These are phyloP conservation scores for Penicillium lagena DNA, from an alignment of 495 filamentous ascomycete genomes.

Conservation along the genomic window DNA sequence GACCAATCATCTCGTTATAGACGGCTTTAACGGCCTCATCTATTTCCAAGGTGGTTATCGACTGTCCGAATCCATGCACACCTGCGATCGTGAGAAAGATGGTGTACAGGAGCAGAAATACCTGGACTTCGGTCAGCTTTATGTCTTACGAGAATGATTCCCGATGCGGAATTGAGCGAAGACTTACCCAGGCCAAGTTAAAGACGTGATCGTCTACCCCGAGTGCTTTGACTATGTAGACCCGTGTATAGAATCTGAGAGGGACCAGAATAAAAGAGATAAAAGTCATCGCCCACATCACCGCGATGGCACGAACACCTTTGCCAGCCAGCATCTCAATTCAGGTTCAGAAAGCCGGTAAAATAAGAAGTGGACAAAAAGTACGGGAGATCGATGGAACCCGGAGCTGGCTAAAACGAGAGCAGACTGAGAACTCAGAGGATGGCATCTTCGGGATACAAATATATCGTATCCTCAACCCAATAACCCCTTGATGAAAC, in stretches of 20 bases:
- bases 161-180: too few relatives aligned
- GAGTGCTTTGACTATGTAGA: slow-evolving; percentile 9
- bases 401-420: too few relatives aligned
- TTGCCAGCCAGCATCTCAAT: slow-evolving; percentile 12
- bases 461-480: too few relatives aligned
- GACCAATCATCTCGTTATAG: slow-evolving; percentile 13
- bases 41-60: slow-evolving; percentile 2
- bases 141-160: too few relatives aligned
- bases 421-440: too few relatives aligned
- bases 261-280: slow-evolving; percentile 14
- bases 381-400: too few relatives aligned
- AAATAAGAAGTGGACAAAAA: too few relatives aligned
- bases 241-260: slow-evolving; percentile 9
- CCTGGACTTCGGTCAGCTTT: slow-evolving; percentile 1
- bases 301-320: slow-evolving; percentile 10
- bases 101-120: slow-evolving; percentile 14
- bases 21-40: slow-evolving; percentile 13
- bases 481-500: too few relatives aligned
- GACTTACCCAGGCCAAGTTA: slow-evolving; percentile 11
- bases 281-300: slow-evolving; percentile 15
- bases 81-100: slow-evolving; percentile 11
- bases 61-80: slow-evolving; percentile 11
- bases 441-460: too few relatives aligned
- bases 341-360: not conserved
- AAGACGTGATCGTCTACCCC: slow-evolving; percentile 12